Evolutionary conservation across 345 rosid genomes (phyloP).

Genomic region (Bruguiera parviflora): DNA sequence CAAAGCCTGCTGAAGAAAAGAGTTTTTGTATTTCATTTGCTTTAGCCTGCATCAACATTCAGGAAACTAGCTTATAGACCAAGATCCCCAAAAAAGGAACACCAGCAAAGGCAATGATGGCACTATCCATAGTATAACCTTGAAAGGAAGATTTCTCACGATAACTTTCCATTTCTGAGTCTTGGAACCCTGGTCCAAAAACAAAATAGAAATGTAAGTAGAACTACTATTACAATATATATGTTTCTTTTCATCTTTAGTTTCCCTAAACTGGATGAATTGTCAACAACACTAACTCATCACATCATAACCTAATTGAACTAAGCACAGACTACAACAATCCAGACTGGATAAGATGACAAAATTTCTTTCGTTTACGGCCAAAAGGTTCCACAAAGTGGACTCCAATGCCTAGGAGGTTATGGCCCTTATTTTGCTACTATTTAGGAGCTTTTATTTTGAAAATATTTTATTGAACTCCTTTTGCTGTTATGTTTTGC

Average conservation of each 20-base stretch:
- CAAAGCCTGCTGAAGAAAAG: slow-evolving; percentile 80
- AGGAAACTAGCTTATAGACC: slow-evolving; percentile 13
- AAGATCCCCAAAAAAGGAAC: slow-evolving; percentile 9
- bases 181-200: slow-evolving; percentile 73
- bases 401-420: no score
- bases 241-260: background rate
- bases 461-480: no score
- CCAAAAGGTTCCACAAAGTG: no score
- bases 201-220: slow-evolving; percentile 14
- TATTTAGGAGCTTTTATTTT: no score
- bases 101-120: slow-evolving; percentile 10
- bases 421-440: no score
- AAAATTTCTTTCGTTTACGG: no score
- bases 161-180: slow-evolving; percentile 96
- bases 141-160: slow-evolving; percentile 83
- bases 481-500: no score
- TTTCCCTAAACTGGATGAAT: background rate
- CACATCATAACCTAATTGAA: background rate
- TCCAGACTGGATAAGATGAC: no score
- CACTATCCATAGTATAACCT: slow-evolving; percentile 42
- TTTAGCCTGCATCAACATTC: slow-evolving; percentile 53
- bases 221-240: background rate
- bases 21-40: slow-evolving; percentile 50
- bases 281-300: background rate
- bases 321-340: no score